These are phyloP conservation scores for Russula sp. DNA, from an alignment of 768 basidiomycete genomes.

Conservation along the genomic window DNA sequence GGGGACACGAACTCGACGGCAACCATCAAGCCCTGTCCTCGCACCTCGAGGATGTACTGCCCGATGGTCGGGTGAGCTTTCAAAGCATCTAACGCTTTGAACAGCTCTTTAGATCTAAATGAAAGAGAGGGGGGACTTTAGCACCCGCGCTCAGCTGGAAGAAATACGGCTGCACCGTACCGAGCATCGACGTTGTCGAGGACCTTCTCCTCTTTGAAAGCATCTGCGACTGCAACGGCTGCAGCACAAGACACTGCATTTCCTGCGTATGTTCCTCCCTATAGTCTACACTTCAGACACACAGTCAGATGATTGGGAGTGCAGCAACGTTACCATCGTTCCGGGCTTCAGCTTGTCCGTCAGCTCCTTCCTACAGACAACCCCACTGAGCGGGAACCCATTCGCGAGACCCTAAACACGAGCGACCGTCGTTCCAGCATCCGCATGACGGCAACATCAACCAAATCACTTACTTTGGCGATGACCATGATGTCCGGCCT, in stretches of 20 bases:
- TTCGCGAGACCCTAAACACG: conserved; percentile 67
- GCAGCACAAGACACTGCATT: conserved; percentile 92
- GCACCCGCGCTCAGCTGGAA: background rate
- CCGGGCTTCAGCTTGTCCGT: conserved; percentile 75
- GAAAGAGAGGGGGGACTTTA: background rate
- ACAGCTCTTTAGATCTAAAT: conserved; percentile 65
- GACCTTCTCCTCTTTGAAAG: conserved; percentile 72
- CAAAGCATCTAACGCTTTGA: conserved; percentile 50
- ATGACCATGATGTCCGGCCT: conserved; percentile 82
- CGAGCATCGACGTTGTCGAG: conserved; percentile 72
- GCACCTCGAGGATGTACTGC: conserved; percentile 71
- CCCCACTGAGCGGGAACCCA: conserved; percentile 88
- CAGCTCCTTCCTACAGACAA: conserved; percentile 71
- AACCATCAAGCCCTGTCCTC: conserved; percentile 87
- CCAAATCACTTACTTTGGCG: conserved; percentile 58
- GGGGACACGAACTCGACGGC: conserved; percentile 73
- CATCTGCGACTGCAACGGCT: conserved; percentile 73
- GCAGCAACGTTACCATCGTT: conserved; percentile 49
- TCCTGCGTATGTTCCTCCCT: conserved; percentile 89
- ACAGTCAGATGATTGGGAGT: background rate
- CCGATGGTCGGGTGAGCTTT: conserved; percentile 44
- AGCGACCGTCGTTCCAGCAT: background rate
- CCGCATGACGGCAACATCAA: background rate
- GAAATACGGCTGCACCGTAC: conserved; percentile 32
- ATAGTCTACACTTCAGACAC: background rate